Conservation (phyloP, 768 basidiomycete species). For the Kwoniella sp. region DNA sequence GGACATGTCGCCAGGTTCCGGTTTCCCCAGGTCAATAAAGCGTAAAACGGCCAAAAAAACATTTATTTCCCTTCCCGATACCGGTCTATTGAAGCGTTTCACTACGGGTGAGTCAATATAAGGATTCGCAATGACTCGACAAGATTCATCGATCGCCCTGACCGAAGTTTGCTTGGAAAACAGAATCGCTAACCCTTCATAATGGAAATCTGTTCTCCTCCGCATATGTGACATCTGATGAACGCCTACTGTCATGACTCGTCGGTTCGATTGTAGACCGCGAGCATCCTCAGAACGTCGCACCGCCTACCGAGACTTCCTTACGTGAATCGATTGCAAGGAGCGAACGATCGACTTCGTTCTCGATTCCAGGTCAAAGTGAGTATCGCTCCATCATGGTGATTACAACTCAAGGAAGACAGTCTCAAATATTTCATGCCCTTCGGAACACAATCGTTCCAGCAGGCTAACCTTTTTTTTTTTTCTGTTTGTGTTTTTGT, state of each 20-base stretch:
- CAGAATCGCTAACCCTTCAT: no score
- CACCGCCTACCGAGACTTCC: slow-evolving; percentile 44
- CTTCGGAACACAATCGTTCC: no score
- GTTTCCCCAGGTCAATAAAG: slow-evolving; percentile 21
- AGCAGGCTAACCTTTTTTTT: no score
- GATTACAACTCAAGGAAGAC: no score
- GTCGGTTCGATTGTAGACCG: slow-evolving; percentile 24
- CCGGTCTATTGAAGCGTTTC: slow-evolving; percentile 48
- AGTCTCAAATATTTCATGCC: no score
- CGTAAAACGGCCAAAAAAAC: slow-evolving; percentile 31
- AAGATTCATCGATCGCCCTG: background rate
- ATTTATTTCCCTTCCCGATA: slow-evolving; percentile 53
- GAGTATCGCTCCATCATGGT: slow-evolving; percentile 1
- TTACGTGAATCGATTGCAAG: slow-evolving; percentile 46
- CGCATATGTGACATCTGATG: no score
- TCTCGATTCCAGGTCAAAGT: slow-evolving; percentile 32
- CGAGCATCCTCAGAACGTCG: slow-evolving; percentile 41
- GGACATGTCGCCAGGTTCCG: slow-evolving; percentile 33
- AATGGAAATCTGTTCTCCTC: no score
- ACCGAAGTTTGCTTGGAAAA: no score
- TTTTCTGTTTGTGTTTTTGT: no score
- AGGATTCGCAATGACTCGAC: background rate
- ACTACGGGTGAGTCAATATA: slow-evolving; percentile 23
- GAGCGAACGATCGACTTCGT: slow-evolving; percentile 23
- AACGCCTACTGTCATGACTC: background rate